A percentile compares a stretch with the other conserved stretches of the same genome.
These are phyloP conservation scores for Stephania japonica DNA, from an alignment of 164 flowering plant species.

Conservation along the genomic window DNA sequence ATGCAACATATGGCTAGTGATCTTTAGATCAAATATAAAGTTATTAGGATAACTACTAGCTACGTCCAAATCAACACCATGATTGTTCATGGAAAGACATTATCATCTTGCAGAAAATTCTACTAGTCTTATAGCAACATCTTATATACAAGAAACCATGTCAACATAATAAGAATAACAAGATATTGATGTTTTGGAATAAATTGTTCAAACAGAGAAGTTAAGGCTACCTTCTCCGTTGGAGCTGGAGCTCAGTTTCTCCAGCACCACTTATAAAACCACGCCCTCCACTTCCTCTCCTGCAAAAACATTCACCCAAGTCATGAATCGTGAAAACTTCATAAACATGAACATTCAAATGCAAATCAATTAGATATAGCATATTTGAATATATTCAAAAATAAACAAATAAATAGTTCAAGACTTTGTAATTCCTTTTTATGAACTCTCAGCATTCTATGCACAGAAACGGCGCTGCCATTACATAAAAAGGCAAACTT, in stretches of 20 bases:
- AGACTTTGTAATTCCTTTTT: too few relatives aligned
- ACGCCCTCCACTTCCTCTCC: slow-evolving; percentile 97
- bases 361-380: too few relatives aligned
- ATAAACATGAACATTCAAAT: too few relatives aligned
- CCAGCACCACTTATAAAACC: slow-evolving; percentile 98
- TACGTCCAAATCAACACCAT: background rate
- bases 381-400: too few relatives aligned
- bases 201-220: slow-evolving; percentile 4
- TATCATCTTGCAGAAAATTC: background rate
- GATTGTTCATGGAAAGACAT: background rate
- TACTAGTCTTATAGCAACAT: background rate
- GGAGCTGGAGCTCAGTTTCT: slow-evolving; percentile 97
- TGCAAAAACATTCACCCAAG: slow-evolving; percentile 27
- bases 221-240: slow-evolving; percentile 66
- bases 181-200: background rate
- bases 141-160: background rate
- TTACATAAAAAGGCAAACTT: too few relatives aligned
- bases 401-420: too few relatives aligned
- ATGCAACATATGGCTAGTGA: background rate
- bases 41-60: background rate
- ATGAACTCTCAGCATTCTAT: background rate
- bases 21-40: background rate
- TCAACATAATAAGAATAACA: background rate
- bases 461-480: background rate
- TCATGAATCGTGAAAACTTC: slow-evolving; percentile 7